Conservation (phyloP, 2,329 filamentous ascomycete genomes). For the Epichloe gansuensis region DNA sequence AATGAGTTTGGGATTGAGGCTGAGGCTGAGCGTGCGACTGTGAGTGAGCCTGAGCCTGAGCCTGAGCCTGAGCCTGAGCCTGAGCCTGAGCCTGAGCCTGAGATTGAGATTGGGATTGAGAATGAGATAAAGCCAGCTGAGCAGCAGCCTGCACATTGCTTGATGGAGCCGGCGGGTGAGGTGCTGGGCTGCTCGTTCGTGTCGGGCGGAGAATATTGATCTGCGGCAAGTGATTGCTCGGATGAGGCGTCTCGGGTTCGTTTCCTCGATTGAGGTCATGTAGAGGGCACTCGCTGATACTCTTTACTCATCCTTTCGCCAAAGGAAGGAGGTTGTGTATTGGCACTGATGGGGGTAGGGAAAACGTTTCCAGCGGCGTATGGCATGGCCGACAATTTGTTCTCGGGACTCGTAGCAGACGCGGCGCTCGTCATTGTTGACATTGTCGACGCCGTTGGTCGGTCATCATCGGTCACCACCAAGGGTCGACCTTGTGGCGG, state of each 20-base stretch:
- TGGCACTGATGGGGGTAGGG: conserved; percentile 51
- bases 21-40: conserved; percentile 10
- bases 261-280: conserved; percentile 42
- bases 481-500: conserved; percentile 47
- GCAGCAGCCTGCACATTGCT: conserved; percentile 41
- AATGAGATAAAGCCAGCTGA: conserved; percentile 45
- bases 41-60: conserved; percentile 39
- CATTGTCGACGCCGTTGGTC: conserved; percentile 46
- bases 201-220: conserved; percentile 43
- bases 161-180: conserved; percentile 23
- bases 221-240: conserved; percentile 40
- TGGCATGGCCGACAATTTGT: conserved; percentile 47
- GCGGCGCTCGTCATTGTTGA: conserved; percentile 44
- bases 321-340: conserved; percentile 31
- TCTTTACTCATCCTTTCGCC: conserved; percentile 42
- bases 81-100: conserved; percentile 35
- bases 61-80: conserved; percentile 38
- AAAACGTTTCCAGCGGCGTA: conserved; percentile 44
- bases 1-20: conserved; percentile 26
- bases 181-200: conserved; percentile 35
- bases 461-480: conserved; percentile 41
- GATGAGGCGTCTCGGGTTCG: conserved; percentile 42
- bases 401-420: conserved; percentile 46
- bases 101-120: conserved; percentile 41
- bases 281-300: conserved; percentile 48